Evolutionary conservation across 805 yeast species (phyloP), one percentile per base, ranked within the genome.

Genomic region (Clavispora phyllophila): DNA sequence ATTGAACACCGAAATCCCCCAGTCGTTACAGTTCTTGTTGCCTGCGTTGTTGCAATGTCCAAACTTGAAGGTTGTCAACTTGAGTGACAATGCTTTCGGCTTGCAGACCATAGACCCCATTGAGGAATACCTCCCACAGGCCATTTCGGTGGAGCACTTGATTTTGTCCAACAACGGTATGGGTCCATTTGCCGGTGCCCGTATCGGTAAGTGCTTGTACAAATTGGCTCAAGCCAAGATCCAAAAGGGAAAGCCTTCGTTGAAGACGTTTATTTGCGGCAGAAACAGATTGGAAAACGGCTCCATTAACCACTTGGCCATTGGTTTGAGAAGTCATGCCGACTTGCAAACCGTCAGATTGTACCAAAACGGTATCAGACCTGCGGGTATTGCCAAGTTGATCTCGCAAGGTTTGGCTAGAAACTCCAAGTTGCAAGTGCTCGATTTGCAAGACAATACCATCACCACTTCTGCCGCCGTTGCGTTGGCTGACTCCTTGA

Each of bases 351-450:
- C 73, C 45, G 79, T 90, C 27, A 81, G 85, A 60, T 73, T 93
- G 52, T 91, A 88, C 60, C 99, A 93, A 69, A 93, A 93, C 63
- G 99, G 99, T 60, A 93, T 93, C 50, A 82, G 99, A 66, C 98
- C 96, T 42, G 82, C 79, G 43, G 99, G 99, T 54, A 82, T 91
- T 43, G 77, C 83, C 49, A 81, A 76, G 52, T 75, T 91, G 57
- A 72, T 91, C 51, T 66, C 69, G 15, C 75, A 83, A 41, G 98
- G 97, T 43, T 76, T 93, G 56, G 63, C 76, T 35, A 61, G 72
- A 48, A 81, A 86, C 60, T 69, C 72, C 22, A 66, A 75, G 19
- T 75, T 93, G 54, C 72, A 79, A 53, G 77, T 76, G 31, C 66
- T 93, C 32, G 98, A 93, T 66, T 72, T 93, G 51, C 97, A 93